phyloP scores from a whole-genome alignment of 2,329 filamentous ascomycete species.

The Hypoxylon sp. region DNA sequence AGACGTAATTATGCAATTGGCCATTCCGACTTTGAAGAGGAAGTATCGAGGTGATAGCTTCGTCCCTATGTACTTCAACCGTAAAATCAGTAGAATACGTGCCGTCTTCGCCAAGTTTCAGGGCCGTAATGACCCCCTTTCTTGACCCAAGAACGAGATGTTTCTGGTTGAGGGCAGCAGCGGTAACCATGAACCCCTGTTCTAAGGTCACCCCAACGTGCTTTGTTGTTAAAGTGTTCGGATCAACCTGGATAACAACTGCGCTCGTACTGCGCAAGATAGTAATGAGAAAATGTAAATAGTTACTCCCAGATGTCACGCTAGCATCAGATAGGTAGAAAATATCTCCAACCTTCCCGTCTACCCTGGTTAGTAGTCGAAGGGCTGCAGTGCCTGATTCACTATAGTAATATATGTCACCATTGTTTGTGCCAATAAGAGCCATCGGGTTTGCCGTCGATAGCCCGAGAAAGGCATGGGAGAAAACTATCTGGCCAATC shows the following conservation, averaged over 20 bases:
- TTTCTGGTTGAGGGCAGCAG: conserved; percentile 59
- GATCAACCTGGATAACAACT: conserved; percentile 59
- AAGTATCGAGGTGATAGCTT: conserved; percentile 79
- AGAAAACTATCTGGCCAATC: conserved; percentile 58
- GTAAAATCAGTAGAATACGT: conserved; percentile 54
- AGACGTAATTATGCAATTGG: conserved; percentile 62
- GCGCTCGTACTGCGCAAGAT: conserved; percentile 63
- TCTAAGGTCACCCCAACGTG: conserved; percentile 59
- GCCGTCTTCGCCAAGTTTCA: conserved; percentile 45
- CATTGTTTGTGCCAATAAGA: conserved; percentile 65
- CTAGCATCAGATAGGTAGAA: conserved; percentile 56
- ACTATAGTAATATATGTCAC: conserved; percentile 63
- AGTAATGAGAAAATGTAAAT: conserved; percentile 60
- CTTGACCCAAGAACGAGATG: conserved; percentile 69
- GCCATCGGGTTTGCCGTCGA: conserved; percentile 57
- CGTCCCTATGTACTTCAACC: conserved; percentile 61
- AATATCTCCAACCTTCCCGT: conserved; percentile 67
- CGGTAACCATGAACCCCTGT: conserved; percentile 65
- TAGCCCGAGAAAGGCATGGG: conserved; percentile 64
- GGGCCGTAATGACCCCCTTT: conserved; percentile 64
- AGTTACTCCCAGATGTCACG: background rate
- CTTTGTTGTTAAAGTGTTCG: conserved; percentile 50
- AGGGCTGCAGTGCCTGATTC: conserved; percentile 50
- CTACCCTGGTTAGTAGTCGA: conserved; percentile 57
- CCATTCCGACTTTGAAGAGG: conserved; percentile 57